These are phyloP conservation scores for Oryza glumipatula DNA, from an alignment of 176 grass and related monocot species.

Conservation along the genomic window DNA sequence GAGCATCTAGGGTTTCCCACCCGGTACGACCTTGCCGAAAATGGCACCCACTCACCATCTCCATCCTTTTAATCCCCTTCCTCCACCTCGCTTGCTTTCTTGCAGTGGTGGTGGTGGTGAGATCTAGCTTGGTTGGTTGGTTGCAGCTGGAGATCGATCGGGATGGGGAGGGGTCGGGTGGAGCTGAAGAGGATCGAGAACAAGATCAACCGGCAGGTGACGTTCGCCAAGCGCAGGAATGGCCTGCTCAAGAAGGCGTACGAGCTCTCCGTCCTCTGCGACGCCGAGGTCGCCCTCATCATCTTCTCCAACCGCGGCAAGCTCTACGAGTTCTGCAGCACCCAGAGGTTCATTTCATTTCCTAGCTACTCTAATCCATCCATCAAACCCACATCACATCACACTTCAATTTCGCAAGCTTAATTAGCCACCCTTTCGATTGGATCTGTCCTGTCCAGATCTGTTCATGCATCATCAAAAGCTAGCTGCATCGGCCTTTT, in stretches of 20 bases:
- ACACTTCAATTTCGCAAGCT: neutral
- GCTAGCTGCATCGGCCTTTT: neutral
- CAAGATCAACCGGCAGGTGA: constrained; percentile 82
- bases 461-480: neutral
- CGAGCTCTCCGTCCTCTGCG: constrained; percentile 85
- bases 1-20: constrained; percentile 46
- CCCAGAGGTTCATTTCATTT: constrained; percentile 41
- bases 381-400: neutral
- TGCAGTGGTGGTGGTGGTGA: constrained; percentile 11
- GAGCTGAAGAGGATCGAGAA: constrained; percentile 78
- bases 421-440: too few species aligned
- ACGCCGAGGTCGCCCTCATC: constrained; percentile 79
- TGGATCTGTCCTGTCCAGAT: constrained; percentile 14
- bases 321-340: constrained; percentile 84
- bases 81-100: neutral
- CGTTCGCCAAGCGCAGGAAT: constrained; percentile 74
- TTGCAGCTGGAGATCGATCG: constrained; percentile 26
- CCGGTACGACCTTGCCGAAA: constrained; percentile 47
- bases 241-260: constrained; percentile 80
- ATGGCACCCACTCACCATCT: neutral
- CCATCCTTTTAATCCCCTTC: neutral
- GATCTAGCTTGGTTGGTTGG: neutral
- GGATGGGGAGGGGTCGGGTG: constrained; percentile 63
- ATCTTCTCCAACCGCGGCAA: constrained; percentile 81
- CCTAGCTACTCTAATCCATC: too few species aligned